phyloP scores from a whole-genome alignment of 805 yeast species.

The Komagataella populi region DNA sequence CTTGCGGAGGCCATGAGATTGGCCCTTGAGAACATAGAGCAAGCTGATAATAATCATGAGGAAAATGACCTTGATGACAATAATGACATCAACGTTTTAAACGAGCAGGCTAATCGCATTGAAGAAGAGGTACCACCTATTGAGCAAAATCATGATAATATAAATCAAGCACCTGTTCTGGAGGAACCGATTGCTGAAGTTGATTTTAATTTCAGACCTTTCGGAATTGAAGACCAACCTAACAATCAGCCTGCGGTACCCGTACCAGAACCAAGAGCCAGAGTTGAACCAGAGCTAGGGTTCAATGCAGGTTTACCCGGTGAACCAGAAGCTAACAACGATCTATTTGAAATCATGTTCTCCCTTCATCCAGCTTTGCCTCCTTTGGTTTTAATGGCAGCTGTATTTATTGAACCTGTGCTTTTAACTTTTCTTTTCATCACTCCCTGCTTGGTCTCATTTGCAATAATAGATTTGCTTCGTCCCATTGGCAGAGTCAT shows the following conservation, averaged over 20 bases:
- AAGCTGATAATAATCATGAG: slow-evolving; percentile 7
- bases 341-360: background rate
- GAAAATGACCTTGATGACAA: slow-evolving; percentile 11
- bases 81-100: background rate
- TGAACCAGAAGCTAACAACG: background rate
- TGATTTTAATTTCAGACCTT: slow-evolving; percentile 3
- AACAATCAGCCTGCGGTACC: background rate
- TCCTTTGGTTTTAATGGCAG: background rate
- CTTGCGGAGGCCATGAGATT: background rate
- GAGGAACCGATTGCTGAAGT: slow-evolving; percentile 15
- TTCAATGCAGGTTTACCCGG: background rate
- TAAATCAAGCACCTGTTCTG: background rate
- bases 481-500: background rate
- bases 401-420: background rate
- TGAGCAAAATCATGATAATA: background rate
- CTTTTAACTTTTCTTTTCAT: background rate
- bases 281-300: background rate
- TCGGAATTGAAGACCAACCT: background rate
- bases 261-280: background rate
- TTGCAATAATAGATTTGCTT: background rate
- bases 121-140: background rate
- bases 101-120: background rate
- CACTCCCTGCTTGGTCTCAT: background rate
- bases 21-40: slow-evolving; percentile 1
- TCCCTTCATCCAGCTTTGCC: background rate